A percentile compares a stretch with the other conserved stretches of the same genome.
phyloP scores from a whole-genome alignment of 257 asterid genomes.

The Solanum lycopersicoides region DNA sequence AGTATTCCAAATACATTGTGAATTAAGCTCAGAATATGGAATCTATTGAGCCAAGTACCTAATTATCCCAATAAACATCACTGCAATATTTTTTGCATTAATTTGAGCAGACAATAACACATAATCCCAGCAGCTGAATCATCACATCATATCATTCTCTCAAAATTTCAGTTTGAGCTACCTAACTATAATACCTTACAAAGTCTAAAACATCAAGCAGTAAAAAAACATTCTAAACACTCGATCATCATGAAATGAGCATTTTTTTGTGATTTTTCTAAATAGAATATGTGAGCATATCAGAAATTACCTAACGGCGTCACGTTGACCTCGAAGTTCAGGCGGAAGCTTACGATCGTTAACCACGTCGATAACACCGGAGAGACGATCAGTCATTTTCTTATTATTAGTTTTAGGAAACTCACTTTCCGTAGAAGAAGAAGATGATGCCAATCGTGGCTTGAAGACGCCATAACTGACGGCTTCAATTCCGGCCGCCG shows the following conservation, averaged over 20 bases:
- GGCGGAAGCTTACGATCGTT: conserved; percentile 84
- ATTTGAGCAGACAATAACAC: not conserved
- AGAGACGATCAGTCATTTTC: conserved; percentile 51
- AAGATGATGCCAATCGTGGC: conserved; percentile 8
- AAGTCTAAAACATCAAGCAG: not conserved
- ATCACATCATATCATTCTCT: not conserved
- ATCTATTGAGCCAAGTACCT: not conserved
- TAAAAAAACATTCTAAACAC: not conserved
- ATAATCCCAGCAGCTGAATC: not conserved
- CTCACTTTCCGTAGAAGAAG: conserved; percentile 6
- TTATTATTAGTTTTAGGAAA: conserved; percentile 2
- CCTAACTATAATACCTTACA: not conserved
- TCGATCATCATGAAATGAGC: not conserved
- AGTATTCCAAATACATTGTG: not conserved
- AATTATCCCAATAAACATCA: not conserved
- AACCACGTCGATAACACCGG: conserved; percentile 70
- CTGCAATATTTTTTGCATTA: not conserved
- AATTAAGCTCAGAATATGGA: not conserved
- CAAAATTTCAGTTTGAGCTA: not conserved
- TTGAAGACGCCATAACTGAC: not conserved
- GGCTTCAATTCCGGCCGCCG: not conserved
- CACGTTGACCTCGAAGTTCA: conserved; percentile 84
- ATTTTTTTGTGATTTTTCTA: not conserved
- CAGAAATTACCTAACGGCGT: conserved; percentile 44
- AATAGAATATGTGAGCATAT: not conserved